Base-by-base conservation (phyloP, 495 filamentous ascomycete species). In the Trichocladium uniseriatum region DNA sequence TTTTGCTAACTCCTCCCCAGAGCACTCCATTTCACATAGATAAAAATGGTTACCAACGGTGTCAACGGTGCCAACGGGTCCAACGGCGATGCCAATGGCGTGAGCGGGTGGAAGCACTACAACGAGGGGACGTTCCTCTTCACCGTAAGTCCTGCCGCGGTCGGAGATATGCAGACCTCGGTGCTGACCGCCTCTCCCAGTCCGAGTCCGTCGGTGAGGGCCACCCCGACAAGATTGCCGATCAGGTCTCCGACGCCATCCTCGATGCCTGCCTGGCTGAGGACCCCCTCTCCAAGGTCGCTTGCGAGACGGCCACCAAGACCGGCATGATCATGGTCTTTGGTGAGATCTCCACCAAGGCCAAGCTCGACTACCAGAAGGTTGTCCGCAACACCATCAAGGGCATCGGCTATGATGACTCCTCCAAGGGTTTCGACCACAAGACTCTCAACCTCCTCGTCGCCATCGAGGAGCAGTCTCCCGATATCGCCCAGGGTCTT, bases 321-420 rank as follows among this genome's bases (percentile, higher is more conserved):
- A 98, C 92, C 58, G 87, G 87, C 77, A 96, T 98, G 92, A 79
- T 98, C 66, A 96, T 98, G 91, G 83, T 98, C 65, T 97, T 98
- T 57, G 92, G 92, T 77, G 92, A 98, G 73, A 98, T 98, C 70
- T 94, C 89, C 66, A 97, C 92, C 76, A 90, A 95, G 76, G 81
- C 92, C 69, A 73, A 72, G 45, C 77, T 96, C 56, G 92, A 98
- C 78, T 98, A 95, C 81, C 92, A 98, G 73, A 95, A 88, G 77
- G 79, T 97, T 62, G 87, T 98, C 71, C 92, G 92, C 71, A 73
- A 77, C 59, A 80, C 91, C 63, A 91, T 98, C 80, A 89, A 95
- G 81, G 92, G 94, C 59, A 98, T 98, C 63, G 92, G 92, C 56
- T 98, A 97, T 68, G 92, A 98, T 76, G 78, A 81, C 68, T 96